Evolutionary conservation across 805 yeast genomes (phyloP).

Genomic region (Kodamaea restingae): DNA sequence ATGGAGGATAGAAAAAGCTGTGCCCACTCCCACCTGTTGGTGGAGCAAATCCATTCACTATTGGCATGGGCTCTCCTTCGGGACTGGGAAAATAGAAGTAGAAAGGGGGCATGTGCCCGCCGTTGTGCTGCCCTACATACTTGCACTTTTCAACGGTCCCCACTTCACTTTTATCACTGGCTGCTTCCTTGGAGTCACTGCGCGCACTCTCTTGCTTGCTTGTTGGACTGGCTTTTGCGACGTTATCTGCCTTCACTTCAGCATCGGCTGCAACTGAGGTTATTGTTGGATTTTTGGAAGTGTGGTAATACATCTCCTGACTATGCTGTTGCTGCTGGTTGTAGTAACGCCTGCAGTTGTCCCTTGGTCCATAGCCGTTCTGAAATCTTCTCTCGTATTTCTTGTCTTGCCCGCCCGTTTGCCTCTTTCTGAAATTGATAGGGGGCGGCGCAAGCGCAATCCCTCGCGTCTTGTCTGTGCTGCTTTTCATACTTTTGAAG

Average conservation of each 20-base stretch:
- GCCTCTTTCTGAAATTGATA: constrained; percentile 43
- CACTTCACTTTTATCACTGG: too few relatives aligned
- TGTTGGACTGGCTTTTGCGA: too few relatives aligned
- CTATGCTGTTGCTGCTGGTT: too few relatives aligned
- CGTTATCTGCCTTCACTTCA: too few relatives aligned
- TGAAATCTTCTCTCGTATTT: not conserved
- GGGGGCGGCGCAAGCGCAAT: constrained; percentile 79
- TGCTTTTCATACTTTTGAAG: constrained; percentile 2
- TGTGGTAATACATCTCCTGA: not conserved
- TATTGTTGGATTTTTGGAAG: not conserved
- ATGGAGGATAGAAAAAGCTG: constrained; percentile 21
- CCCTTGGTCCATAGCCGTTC: not conserved
- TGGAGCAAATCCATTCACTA: constrained; percentile 1
- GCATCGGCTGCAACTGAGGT: not conserved
- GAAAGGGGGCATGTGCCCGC: constrained; percentile 11
- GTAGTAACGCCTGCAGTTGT: not conserved
- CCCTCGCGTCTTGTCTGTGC: constrained; percentile 20
- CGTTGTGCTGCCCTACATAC: not conserved
- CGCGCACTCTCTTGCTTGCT: too few relatives aligned
- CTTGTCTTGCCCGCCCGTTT: constrained; percentile 1
- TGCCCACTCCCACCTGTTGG: not conserved
- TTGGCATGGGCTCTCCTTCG: too few relatives aligned
- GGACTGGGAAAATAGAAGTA: constrained; percentile 16
- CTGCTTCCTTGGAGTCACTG: too few relatives aligned
- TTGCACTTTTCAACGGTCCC: too few relatives aligned